Evolutionary conservation across 2,329 filamentous ascomycete genomes (phyloP).

Genomic region (Neocucurbitaria cava): DNA sequence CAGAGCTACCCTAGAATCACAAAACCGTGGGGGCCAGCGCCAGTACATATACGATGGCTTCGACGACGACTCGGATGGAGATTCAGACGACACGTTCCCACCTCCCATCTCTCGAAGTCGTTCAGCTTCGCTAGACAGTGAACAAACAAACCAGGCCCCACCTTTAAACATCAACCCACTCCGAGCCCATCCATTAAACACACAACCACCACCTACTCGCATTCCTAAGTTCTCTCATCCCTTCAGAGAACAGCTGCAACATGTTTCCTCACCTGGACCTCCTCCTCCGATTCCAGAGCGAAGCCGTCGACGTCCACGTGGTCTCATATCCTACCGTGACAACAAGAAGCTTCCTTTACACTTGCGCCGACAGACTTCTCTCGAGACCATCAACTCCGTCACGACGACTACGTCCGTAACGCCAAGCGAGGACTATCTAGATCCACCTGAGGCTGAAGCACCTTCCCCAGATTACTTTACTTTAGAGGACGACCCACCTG

Average conservation of each 20-base stretch:
- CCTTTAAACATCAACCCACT: slow-evolving; percentile 27
- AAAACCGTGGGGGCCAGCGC: slow-evolving; percentile 17
- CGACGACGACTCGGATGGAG: slow-evolving; percentile 20
- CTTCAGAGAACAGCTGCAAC: slow-evolving; percentile 19
- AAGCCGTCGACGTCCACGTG: slow-evolving; percentile 15
- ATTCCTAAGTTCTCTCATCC: slow-evolving; percentile 27
- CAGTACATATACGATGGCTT: slow-evolving; percentile 13
- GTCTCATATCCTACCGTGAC: slow-evolving; percentile 27
- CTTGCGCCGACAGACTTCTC: slow-evolving; percentile 33
- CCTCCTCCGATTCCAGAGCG: slow-evolving; percentile 16
- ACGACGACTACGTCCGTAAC: slow-evolving; percentile 25
- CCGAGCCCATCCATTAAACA: slow-evolving; percentile 22
- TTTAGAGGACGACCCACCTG: slow-evolving; percentile 6
- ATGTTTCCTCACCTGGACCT: slow-evolving; percentile 10
- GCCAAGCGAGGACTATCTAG: slow-evolving; percentile 17
- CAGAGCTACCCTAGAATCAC: slow-evolving; percentile 23
- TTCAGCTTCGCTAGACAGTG: slow-evolving; percentile 12
- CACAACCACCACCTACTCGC: slow-evolving; percentile 8
- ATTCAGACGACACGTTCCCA: slow-evolving; percentile 25
- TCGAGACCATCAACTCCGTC: slow-evolving; percentile 44
- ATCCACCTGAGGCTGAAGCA: slow-evolving; percentile 23
- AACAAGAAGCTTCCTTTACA: slow-evolving; percentile 30
- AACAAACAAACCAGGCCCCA: slow-evolving; percentile 5
- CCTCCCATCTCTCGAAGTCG: slow-evolving; percentile 24
- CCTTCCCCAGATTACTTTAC: slow-evolving; percentile 22